Base-by-base conservation (phyloP, 1,139 yeast species). In the Magnusiomyces fungicola region DNA sequence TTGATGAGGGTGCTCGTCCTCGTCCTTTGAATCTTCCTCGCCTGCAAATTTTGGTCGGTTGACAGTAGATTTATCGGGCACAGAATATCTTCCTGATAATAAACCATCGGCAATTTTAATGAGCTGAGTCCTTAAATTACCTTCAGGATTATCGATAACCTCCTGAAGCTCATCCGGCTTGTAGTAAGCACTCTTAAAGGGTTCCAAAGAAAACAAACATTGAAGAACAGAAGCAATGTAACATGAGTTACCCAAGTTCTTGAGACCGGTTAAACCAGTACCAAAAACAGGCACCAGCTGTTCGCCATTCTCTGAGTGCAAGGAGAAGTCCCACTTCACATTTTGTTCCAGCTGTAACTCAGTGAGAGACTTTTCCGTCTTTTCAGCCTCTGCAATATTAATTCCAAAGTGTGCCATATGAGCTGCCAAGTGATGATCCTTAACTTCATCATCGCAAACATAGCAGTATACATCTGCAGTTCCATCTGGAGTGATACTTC, bases 301-400 rank as follows among this genome's bases (percentile, higher is more conserved):
- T 43, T 77, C 78, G 22, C 97, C 97, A 53, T 79, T 72, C 2
- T 80, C 80, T 42, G 82, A 82, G 30, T 81, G 82, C 77, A 90
- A 78, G 53, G 80, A 79, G 65, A 94, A 92, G 55, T 90, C 95
- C 97, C 97, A 94, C 59, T 83, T 84, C 68, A 88, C 64, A 64
- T 92, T 92, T 63, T 90, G 97, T 62, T 90, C 97, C 50, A 92
- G 77, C 66, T 94, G 95, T 54, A 92, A 69, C 63, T 92, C 98
- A 2, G 90, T 79, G 61, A 94, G 71, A 32, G 83, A 82, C 68
- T 89, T 90, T 63, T 92, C 99, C 0, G 95, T 86, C 54, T 74
- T 72, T 23, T 70, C 70, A 3, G 64, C 61, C 56, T 81, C 83
- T 1, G 76, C 70, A 45, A 88, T 68, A 62, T 87, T 83, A 53